Evolutionary conservation across 2,329 filamentous ascomycete species (phyloP).

Genomic region (Gaeumannomyces tritici): DNA sequence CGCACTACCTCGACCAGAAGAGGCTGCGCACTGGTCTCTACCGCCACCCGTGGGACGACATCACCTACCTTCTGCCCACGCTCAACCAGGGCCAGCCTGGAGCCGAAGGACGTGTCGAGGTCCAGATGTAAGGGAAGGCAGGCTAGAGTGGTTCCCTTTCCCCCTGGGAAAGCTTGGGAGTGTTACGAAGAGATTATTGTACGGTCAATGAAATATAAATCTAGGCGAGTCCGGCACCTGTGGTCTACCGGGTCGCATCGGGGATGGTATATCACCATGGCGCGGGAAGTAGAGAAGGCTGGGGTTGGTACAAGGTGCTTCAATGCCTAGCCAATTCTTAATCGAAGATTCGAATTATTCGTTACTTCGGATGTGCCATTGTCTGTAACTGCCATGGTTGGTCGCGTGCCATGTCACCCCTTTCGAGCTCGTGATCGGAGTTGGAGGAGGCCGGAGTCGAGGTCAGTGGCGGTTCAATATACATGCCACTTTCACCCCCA

Average conservation of each 20-base stretch:
- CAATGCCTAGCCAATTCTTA: not conserved
- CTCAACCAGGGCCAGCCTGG: conserved; percentile 62
- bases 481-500: no score
- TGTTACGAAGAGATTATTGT: not conserved
- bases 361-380: not conserved
- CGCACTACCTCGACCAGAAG: conserved; percentile 99
- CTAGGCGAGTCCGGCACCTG: not conserved
- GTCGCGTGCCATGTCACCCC: not conserved
- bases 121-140: conserved; percentile 51
- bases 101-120: conserved; percentile 81
- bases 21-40: conserved; percentile 95
- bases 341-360: not conserved
- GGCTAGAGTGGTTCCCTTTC: not conserved
- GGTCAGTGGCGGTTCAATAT: no score
- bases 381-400: not conserved
- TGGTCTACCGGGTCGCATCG: not conserved
- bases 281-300: not conserved
- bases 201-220: not conserved
- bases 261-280: not conserved
- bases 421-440: not conserved
- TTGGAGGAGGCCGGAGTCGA: not conserved
- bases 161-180: not conserved
- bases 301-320: not conserved
- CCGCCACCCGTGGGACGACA: conserved; percentile 98
- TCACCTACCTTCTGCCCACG: conserved; percentile 85